A percentile compares a stretch with the other conserved stretches of the same genome.
phyloP scores from a whole-genome alignment of 768 basidiomycete genomes.

The Rickenella mellea region DNA sequence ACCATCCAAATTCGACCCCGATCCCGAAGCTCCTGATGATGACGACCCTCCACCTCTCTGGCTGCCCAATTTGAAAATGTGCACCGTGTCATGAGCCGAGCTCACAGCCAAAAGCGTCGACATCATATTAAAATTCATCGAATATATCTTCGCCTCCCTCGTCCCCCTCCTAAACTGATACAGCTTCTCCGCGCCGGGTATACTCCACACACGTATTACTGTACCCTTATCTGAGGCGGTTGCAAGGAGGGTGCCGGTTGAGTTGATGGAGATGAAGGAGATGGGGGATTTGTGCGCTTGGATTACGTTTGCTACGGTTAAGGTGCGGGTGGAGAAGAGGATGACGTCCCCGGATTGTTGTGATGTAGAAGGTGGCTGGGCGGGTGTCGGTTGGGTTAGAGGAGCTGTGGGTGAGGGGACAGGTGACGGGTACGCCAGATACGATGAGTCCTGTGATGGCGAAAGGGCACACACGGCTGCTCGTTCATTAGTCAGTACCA shows the following conservation, averaged over 20 bases:
- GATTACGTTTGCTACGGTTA: slow-evolving; percentile 90
- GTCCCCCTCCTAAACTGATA: slow-evolving; percentile 94
- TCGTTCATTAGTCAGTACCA: slow-evolving; percentile 2
- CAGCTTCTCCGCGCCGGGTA: slow-evolving; percentile 86
- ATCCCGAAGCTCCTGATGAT: neutral
- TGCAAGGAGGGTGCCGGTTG: slow-evolving; percentile 81
- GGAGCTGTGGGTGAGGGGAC: slow-evolving; percentile 74
- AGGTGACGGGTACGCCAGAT: slow-evolving; percentile 93
- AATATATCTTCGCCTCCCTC: slow-evolving; percentile 77
- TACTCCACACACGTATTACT: slow-evolving; percentile 88
- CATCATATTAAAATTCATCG: slow-evolving; percentile 76
- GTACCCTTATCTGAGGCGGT: slow-evolving; percentile 94
- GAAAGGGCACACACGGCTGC: slow-evolving; percentile 91
- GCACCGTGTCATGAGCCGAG: slow-evolving; percentile 90
- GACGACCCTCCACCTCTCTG: slow-evolving; percentile 17
- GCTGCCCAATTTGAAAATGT: slow-evolving; percentile 83
- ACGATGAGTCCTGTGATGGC: slow-evolving; percentile 86
- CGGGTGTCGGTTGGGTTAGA: slow-evolving; percentile 27
- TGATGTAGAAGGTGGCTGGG: slow-evolving; percentile 25
- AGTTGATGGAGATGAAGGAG: slow-evolving; percentile 78
- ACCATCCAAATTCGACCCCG: too few relatives aligned
- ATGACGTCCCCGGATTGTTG: slow-evolving; percentile 78
- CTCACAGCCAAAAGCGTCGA: slow-evolving; percentile 82
- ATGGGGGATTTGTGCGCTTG: slow-evolving; percentile 96
- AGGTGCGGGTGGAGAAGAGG: slow-evolving; percentile 86